Evolutionary conservation across 2,329 filamentous ascomycete species (phyloP).

Genomic region (Trichoderma polysporum): DNA sequence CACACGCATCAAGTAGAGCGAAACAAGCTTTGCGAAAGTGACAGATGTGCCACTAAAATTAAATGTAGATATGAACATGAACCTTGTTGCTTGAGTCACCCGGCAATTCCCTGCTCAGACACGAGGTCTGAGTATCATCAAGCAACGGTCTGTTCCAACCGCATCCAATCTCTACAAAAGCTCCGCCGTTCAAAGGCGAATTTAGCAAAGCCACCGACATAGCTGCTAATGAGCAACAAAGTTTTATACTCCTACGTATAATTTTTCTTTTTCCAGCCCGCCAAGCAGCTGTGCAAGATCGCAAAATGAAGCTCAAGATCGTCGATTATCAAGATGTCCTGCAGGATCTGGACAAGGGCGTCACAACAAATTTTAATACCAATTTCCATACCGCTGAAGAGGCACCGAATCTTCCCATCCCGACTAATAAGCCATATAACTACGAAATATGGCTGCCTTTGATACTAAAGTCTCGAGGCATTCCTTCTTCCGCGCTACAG

Average conservation of each 20-base stretch:
- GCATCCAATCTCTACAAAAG: neutral
- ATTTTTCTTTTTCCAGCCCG: neutral
- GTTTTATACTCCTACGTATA: neutral
- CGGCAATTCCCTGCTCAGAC: neutral
- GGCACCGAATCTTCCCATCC: conserved; percentile 30
- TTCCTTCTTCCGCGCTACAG: conserved; percentile 31
- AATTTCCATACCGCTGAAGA: conserved; percentile 36
- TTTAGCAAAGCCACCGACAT: neutral
- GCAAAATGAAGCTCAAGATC: conserved; percentile 21
- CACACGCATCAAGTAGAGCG: neutral
- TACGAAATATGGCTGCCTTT: conserved; percentile 44
- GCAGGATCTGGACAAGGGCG: conserved; percentile 18
- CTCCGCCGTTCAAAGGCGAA: too few species aligned
- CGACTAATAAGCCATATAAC: conserved; percentile 37
- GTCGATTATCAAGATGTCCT: conserved; percentile 23
- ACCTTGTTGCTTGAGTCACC: neutral
- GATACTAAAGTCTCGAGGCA: conserved; percentile 37
- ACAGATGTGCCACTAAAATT: neutral
- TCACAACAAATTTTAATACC: conserved; percentile 36
- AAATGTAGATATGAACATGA: neutral
- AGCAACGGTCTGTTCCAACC: neutral
- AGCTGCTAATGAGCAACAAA: neutral
- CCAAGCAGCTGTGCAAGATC: neutral
- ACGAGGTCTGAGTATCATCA: neutral
- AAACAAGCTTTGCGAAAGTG: neutral